Conservation (phyloP, 2,329 filamentous ascomycete genomes). For the Hirsutella rhossiliensis region DNA sequence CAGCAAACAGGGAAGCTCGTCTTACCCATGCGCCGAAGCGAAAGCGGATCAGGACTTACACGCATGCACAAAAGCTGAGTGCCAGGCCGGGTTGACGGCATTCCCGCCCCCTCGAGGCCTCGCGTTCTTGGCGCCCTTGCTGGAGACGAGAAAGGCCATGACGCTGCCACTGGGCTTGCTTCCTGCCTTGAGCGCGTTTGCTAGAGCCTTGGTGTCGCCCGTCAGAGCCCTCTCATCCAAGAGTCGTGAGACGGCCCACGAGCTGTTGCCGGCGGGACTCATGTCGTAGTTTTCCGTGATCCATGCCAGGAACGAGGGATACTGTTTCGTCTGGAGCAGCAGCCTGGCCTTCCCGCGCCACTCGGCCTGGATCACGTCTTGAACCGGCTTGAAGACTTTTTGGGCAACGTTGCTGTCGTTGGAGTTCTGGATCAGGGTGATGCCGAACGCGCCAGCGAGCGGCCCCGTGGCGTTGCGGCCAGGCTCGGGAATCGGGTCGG, state of each 20-base stretch:
- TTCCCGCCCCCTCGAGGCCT: conserved; percentile 27
- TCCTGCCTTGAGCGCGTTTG: conserved; percentile 23
- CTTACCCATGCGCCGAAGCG: neutral
- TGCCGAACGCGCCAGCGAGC: conserved; percentile 22
- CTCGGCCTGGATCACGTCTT: conserved; percentile 23
- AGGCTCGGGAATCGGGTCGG: conserved; percentile 23
- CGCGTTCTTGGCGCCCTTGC: conserved; percentile 30
- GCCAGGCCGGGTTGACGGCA: conserved; percentile 38
- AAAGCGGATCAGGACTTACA: conserved; percentile 17
- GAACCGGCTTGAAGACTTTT: conserved; percentile 19
- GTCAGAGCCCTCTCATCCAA: conserved; percentile 25
- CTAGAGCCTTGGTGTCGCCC: conserved; percentile 18
- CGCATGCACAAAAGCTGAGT: conserved; percentile 27
- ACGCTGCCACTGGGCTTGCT: conserved; percentile 14
- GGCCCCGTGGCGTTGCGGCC: conserved; percentile 12
- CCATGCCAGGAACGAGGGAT: conserved; percentile 24
- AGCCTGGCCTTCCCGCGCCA: conserved; percentile 19
- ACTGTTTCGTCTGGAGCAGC: conserved; percentile 7
- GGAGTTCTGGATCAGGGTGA: conserved; percentile 23
- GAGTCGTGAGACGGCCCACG: conserved; percentile 30
- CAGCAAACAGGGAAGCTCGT: neutral
- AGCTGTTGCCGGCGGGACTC: conserved; percentile 19
- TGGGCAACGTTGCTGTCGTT: conserved; percentile 13
- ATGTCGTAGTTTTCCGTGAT: conserved; percentile 24
- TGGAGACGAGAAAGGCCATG: conserved; percentile 28